Evolutionary conservation across 2,329 filamentous ascomycete species (phyloP).

Genomic region (Lojkania enalia): DNA sequence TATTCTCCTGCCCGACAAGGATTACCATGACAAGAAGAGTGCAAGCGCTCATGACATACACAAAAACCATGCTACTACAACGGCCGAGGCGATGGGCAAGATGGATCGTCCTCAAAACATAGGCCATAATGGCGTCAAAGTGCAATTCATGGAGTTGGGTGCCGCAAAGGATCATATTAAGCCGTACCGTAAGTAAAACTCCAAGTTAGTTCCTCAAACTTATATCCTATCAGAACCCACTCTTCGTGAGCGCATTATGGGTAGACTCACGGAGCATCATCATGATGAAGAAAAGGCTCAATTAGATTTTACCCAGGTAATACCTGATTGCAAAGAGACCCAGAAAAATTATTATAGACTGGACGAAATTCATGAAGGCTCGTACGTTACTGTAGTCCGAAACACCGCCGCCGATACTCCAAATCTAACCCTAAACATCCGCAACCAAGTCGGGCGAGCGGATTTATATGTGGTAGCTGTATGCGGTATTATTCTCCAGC

Average conservation of each 20-base stretch:
- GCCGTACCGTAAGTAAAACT: too few relatives aligned
- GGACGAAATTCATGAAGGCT: not conserved
- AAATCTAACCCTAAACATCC: not conserved
- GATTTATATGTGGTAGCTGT: not conserved
- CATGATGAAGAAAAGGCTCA: too few relatives aligned
- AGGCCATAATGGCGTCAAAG: too few relatives aligned
- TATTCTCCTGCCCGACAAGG: slow-evolving; percentile 2
- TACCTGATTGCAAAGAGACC: not conserved
- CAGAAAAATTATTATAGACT: not conserved
- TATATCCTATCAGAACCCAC: too few relatives aligned
- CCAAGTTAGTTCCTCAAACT: too few relatives aligned
- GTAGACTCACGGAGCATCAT: not conserved
- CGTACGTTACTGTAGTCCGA: not conserved
- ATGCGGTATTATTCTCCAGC: not conserved
- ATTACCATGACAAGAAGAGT: slow-evolving; percentile 2
- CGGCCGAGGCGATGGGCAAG: too few relatives aligned
- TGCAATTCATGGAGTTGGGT: too few relatives aligned
- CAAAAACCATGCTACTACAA: too few relatives aligned
- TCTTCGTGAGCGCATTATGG: not conserved
- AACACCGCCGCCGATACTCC: too few relatives aligned
- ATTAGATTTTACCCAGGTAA: too few relatives aligned
- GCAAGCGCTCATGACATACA: slow-evolving; percentile 1
- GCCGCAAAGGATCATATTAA: too few relatives aligned
- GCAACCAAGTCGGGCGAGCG: not conserved
- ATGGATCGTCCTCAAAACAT: too few relatives aligned